Percentiles rank a stretch among this genome's conserved stretches.
Conservation (phyloP, 768 basidiomycete genomes). For the Chalciporus pseudorubinellus region DNA sequence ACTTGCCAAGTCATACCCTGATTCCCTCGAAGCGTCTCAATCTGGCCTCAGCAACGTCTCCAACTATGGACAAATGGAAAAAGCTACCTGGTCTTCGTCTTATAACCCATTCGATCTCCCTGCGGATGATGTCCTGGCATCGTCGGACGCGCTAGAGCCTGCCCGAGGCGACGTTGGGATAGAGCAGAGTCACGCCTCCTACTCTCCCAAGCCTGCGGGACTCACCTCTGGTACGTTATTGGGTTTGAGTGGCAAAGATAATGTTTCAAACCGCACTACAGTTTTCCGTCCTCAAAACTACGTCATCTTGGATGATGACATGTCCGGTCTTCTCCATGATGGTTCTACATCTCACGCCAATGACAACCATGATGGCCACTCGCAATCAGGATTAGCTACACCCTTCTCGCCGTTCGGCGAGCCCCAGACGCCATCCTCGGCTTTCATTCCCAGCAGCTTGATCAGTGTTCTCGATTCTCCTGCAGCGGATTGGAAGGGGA, state of each 20-base stretch:
- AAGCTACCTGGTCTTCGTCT: slow-evolving; percentile 23
- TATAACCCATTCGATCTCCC: slow-evolving; percentile 32
- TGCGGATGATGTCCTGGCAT: slow-evolving; percentile 17
- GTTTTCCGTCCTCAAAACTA: slow-evolving; percentile 38
- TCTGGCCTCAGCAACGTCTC: slow-evolving; percentile 4
- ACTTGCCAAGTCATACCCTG: slow-evolving; percentile 36
- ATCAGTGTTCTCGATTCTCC: slow-evolving; percentile 48
- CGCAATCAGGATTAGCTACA: slow-evolving; percentile 18
- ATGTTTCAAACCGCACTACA: slow-evolving; percentile 10
- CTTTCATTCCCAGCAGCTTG: slow-evolving; percentile 55
- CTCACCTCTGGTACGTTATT: slow-evolving; percentile 33
- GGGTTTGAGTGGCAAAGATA: slow-evolving; percentile 17
- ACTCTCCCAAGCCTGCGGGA: slow-evolving; percentile 29
- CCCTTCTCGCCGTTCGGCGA: slow-evolving; percentile 59
- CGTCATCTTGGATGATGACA: slow-evolving; percentile 40
- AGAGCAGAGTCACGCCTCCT: slow-evolving; percentile 14
- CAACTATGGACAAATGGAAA: slow-evolving; percentile 16
- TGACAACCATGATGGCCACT: slow-evolving; percentile 13
- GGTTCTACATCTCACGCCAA: slow-evolving; percentile 15
- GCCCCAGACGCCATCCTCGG: slow-evolving; percentile 37
- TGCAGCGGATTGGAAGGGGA: slow-evolving; percentile 52
- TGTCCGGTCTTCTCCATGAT: slow-evolving; percentile 30
- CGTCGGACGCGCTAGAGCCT: slow-evolving; percentile 14
- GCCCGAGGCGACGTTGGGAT: slow-evolving; percentile 6
- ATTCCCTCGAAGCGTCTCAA: slow-evolving; percentile 15